Evolutionary conservation across 768 basidiomycete species (phyloP), one percentile per base, ranked within the genome.

Genomic region (Megacollybia marginata): DNA sequence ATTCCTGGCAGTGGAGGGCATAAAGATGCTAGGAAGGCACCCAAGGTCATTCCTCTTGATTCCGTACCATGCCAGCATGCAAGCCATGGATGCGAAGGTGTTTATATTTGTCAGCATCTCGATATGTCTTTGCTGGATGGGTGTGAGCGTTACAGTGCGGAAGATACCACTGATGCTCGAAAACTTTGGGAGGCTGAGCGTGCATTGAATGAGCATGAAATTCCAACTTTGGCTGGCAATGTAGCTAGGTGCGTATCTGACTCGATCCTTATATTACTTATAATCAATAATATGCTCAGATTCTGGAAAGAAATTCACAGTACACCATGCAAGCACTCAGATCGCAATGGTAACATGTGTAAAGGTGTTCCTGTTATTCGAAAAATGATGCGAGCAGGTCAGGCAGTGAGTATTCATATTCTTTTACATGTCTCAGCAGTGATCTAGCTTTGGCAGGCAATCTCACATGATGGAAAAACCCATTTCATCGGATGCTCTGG

Each of bases 1-100:
- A 55, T 23, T 23, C 54, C 4, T 55, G 54, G 51, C 4, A 49
- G 32, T 18, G 51, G 42, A 15, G 51, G 54, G 31, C 31, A 33
- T 7, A 33, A 18, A 2, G 35, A 47, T 9, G 9, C 2, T 2
- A 15, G 4, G 4, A 52, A 52, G 23, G 13, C 48, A 6, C 45
- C 51, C 1, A 47, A 46, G 12, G 54, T 55, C 33, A 9, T 32
- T 2, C 48, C 48, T 4, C 54, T 55, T 38, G 47, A 52, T 20
- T 44, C 23, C 18, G 42, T 23, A 7, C 42, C 12, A 15, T 55
- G 54, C 48, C 51, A 52, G 28, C 33, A 28, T 13, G 51, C 54
- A 23, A n/a, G 19, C n/a, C 51, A 48, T 19, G n/a, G 9, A 5
- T 55, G 54, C 23, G 34, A 52, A 13, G 51, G 54, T 10, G 18